A percentile compares a stretch with the other conserved stretches of the same genome.
phyloP scores from a whole-genome alignment of 164 flowering plant genomes.

The Saururus chinensis region DNA sequence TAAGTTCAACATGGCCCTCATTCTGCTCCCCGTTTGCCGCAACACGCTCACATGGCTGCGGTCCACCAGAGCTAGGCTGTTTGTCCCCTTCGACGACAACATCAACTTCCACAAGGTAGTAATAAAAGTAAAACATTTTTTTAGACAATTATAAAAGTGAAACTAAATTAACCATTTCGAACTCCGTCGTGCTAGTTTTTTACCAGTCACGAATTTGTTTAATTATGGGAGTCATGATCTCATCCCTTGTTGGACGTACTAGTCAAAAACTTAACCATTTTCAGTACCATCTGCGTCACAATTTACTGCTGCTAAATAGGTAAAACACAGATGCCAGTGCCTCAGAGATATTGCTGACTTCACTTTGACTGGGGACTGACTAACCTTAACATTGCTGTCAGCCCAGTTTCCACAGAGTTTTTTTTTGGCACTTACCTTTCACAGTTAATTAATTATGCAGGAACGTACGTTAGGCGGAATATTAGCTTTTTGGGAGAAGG shows the following conservation, averaged over 20 bases:
- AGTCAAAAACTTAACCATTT: too few relatives aligned
- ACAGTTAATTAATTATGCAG: too few relatives aligned
- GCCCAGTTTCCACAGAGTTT: too few relatives aligned
- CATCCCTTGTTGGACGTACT: too few relatives aligned
- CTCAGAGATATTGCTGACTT: not conserved
- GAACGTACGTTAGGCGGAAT: too few relatives aligned
- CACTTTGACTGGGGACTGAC: not conserved
- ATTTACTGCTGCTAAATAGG: too few relatives aligned
- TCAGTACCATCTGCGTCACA: too few relatives aligned
- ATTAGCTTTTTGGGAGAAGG: too few relatives aligned
- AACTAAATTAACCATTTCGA: not conserved
- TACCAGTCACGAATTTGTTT: too few relatives aligned
- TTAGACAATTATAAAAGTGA: too few relatives aligned
- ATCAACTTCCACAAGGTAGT: conserved; percentile 87
- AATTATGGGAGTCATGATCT: too few relatives aligned
- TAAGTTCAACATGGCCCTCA: conserved; percentile 91
- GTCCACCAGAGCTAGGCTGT: conserved; percentile 64
- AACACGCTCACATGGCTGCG: conserved; percentile 86
- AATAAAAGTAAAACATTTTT: not conserved
- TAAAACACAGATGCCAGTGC: not conserved
- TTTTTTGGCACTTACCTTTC: too few relatives aligned
- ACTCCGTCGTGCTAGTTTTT: not conserved
- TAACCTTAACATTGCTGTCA: not conserved
- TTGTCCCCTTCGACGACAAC: conserved; percentile 86
- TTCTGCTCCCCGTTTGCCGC: conserved; percentile 80